Base-by-base conservation (phyloP, 371 early-diverging fungal genomes). In the Saksenaea vasiformis region DNA sequence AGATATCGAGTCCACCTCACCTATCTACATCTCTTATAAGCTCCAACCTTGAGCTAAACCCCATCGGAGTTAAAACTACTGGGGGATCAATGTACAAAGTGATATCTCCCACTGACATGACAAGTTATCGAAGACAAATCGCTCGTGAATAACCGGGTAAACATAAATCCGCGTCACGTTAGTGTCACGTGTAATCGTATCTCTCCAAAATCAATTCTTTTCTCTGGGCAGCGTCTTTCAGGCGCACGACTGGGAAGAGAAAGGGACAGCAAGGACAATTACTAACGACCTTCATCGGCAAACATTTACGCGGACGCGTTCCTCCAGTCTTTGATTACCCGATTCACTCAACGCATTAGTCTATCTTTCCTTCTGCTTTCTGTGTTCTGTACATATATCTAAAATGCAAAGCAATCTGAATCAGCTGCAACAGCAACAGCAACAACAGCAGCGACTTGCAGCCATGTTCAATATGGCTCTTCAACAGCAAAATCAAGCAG, bases 391-490 rank as follows among this genome's bases (percentile, higher is more conserved):
- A 55, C 19, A 37, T 44, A 60, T 54, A 39, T 56, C 26, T 4
- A 56, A 19, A 47, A 60, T 63, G 60, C 60, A 62, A 59, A 67
- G 57, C 27, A 60, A 62, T 53, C 58, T 70, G 63, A 71, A 56
- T 54, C 71, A 60, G 15, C 34, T 58, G 17, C 71, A 71, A 43
- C 70, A 65, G 28, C 64, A 64, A 35, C 64, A 63, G 47, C 64
- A 62, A 17, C 70, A 70, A 24, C 66, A 65, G 43, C 70, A 67
- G 31, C 47, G 66, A 24, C 41, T 67, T 28, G 65, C 68, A 37
- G 65, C 72, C 17, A 68, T 72, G 69, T 63, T 65, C 31, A 56
- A 68, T 37, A 57, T 61, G 56, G 64, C 59, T 60, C 70, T 65
- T 24, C 67, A 38, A 9, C 67, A 51, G 11, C 68, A 62, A 17